Evolutionary conservation across 208 protist species (phyloP), one percentile per base, ranked within the genome.

Genomic region (Leishmania major): DNA sequence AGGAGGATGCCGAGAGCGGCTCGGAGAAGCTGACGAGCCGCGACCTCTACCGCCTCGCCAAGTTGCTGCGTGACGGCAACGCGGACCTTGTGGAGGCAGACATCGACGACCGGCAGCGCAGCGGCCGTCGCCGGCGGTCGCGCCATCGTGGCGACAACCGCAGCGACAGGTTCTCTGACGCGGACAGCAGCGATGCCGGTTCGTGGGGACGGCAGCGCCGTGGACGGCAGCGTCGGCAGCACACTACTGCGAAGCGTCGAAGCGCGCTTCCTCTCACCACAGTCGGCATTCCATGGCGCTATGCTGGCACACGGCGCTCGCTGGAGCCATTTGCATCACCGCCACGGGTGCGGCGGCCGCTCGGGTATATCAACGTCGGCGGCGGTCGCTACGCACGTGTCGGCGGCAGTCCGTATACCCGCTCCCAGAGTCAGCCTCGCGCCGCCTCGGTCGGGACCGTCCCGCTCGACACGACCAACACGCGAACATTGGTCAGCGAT

Each of bases 321-420:
- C 79, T 57, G 40, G 82, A 84, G 40, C 78, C 85, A 17, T 86
- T 88, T 55, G 82, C 81, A 8, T 73, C 83, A 19, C 74, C 90
- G 17, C 78, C 93, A 47, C 83, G 83, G 37, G 60, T 96, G 7
- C 80, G 86, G 28, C 88, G 91, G 11, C 93, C 93, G 25, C 85
- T 96, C 17, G 93, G 93, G 11, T 91, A 87, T 79, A 94, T 96
- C 47, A 88, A 88, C 74, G 66, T 90, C 28, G 89, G 92, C 45
- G 90, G 86, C 35, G 90, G 89, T 40, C 81, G 81, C 60, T 93
- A 92, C 66, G 72, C 84, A 2, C 81, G 85, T 22, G 83, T 84
- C 19, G 81, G 82, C 55, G 69, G 80, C 71, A 90, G 87, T 64
- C 89, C 87, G 22, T 90, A 90, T 62, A 70, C 75, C 31, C 73